These are phyloP conservation scores for Cryptosporidium parvum DNA, from an alignment of 169 alveolate genomes.

Conservation along the genomic window DNA sequence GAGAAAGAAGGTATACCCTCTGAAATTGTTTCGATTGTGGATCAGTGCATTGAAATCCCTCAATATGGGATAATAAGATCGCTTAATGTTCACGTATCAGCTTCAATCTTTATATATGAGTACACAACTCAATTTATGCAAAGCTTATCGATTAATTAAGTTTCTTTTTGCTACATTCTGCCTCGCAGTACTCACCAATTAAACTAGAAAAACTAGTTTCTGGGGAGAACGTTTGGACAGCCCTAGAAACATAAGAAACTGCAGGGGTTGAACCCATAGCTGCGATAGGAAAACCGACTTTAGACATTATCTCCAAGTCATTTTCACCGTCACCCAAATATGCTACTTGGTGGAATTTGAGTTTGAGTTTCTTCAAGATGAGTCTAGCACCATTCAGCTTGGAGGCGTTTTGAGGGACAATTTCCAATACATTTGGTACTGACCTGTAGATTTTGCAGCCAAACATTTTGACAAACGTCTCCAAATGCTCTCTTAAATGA, in stretches of 20 bases:
- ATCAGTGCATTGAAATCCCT: conserved; percentile 91
- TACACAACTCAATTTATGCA: conserved; percentile 82
- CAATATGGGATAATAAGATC: conserved; percentile 90
- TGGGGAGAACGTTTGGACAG: conserved; percentile 17
- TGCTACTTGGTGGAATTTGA: conserved; percentile 13
- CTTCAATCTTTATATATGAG: conserved; percentile 90
- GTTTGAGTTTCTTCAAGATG: conserved; percentile 21
- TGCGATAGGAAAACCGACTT: conserved; percentile 56
- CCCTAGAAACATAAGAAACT: conserved; percentile 34
- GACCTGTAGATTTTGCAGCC: conserved; percentile 47
- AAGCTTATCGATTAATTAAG: neutral
- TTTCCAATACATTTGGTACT: conserved; percentile 57
- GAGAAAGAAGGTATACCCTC: conserved; percentile 94
- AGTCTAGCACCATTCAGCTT: conserved; percentile 15
- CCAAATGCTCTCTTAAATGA: conserved; percentile 35
- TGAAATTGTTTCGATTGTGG: conserved; percentile 84
- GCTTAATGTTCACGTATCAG: conserved; percentile 94
- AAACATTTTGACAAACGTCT: conserved; percentile 41
- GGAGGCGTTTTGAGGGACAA: conserved; percentile 51
- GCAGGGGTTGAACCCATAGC: conserved; percentile 41
- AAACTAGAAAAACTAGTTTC: conserved; percentile 23
- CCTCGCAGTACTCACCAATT: conserved; percentile 24
- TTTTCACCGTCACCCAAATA: conserved; percentile 68
- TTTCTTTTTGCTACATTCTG: conserved; percentile 16
- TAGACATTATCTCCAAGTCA: conserved; percentile 48